phyloP scores from a whole-genome alignment of 768 basidiomycete genomes.

The Boletus edulis region DNA sequence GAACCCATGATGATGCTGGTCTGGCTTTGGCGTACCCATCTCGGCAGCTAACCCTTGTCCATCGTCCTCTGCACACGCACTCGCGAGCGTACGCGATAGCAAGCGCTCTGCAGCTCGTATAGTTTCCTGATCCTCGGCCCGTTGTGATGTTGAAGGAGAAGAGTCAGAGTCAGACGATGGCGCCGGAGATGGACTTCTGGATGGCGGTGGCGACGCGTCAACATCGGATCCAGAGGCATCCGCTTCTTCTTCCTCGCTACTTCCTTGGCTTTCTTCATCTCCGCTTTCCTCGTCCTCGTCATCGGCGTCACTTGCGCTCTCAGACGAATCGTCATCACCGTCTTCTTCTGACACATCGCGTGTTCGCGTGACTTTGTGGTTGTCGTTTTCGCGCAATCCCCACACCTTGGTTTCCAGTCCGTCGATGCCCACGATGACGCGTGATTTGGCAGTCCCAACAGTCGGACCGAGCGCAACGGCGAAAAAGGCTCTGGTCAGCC shows the following conservation, averaged over 20 bases:
- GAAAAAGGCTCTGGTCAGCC: conserved; percentile 45
- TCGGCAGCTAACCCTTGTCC: conserved; percentile 39
- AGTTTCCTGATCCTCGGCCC: conserved; percentile 34
- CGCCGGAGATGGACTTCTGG: conserved; percentile 26
- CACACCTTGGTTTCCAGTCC: conserved; percentile 51
- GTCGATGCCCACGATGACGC: conserved; percentile 62
- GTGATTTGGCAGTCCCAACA: conserved; percentile 55
- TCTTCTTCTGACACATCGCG: background rate
- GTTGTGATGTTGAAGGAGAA: conserved; percentile 27
- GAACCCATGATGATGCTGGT: background rate
- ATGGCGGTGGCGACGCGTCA: conserved; percentile 13
- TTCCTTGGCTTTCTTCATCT: background rate
- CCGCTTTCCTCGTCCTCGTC: conserved; percentile 9
- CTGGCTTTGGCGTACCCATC: conserved; percentile 30
- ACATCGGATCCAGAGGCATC: conserved; percentile 6
- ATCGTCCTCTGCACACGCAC: conserved; percentile 42
- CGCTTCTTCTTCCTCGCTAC: conserved; percentile 8
- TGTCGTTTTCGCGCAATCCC: conserved; percentile 19
- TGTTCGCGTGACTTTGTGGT: conserved; percentile 29
- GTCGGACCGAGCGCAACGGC: conserved; percentile 68
- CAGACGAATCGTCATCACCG: background rate
- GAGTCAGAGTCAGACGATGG: conserved; percentile 17
- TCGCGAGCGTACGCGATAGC: conserved; percentile 44
- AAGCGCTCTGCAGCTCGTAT: conserved; percentile 38
- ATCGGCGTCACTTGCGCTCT: conserved; percentile 1